Evolutionary conservation across 148 eudicot species (phyloP).

Genomic region (Bassia scoparia): DNA sequence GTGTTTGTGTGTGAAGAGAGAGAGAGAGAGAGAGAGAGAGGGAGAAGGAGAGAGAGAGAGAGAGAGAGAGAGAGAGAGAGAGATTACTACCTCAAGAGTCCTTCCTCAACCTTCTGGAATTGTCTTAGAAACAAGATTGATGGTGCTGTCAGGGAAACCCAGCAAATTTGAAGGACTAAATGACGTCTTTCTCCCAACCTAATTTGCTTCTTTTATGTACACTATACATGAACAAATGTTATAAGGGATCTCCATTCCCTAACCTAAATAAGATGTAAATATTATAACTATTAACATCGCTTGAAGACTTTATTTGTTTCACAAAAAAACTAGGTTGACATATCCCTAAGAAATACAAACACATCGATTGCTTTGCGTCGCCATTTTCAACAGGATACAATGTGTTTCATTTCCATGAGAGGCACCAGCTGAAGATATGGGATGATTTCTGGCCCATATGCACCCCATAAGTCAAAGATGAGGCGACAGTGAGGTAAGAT

Average conservation of each 20-base stretch:
- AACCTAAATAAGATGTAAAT: constrained; percentile 10
- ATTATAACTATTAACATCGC: constrained; percentile 5
- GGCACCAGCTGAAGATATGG: constrained; percentile 16
- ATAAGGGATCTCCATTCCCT: constrained; percentile 15
- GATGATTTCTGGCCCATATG: constrained; percentile 13
- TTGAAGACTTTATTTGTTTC: constrained; percentile 14
- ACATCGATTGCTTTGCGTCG: neutral
- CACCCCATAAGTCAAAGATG: constrained; percentile 10
- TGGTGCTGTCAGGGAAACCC: constrained; percentile 7
- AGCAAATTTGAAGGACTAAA: neutral
- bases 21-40: too few species aligned
- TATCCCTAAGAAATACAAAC: constrained; percentile 11
- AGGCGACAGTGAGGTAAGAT: constrained; percentile 1
- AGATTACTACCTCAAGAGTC: constrained; percentile 11
- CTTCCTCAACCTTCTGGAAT: neutral
- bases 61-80: too few species aligned
- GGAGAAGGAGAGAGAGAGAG: too few species aligned
- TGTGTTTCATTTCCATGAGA: constrained; percentile 13
- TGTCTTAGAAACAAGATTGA: constrained; percentile 7
- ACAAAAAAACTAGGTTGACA: constrained; percentile 2
- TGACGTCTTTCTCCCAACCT: constrained; percentile 4
- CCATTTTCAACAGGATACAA: constrained; percentile 12
- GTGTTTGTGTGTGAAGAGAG: too few species aligned
- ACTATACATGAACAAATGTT: constrained; percentile 1
- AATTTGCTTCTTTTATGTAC: constrained; percentile 17